Evolutionary conservation across 371 early-diverging fungal genomes (phyloP), one percentile per base, ranked within the genome.

Genomic region (Actinomortierella ambigua): DNA sequence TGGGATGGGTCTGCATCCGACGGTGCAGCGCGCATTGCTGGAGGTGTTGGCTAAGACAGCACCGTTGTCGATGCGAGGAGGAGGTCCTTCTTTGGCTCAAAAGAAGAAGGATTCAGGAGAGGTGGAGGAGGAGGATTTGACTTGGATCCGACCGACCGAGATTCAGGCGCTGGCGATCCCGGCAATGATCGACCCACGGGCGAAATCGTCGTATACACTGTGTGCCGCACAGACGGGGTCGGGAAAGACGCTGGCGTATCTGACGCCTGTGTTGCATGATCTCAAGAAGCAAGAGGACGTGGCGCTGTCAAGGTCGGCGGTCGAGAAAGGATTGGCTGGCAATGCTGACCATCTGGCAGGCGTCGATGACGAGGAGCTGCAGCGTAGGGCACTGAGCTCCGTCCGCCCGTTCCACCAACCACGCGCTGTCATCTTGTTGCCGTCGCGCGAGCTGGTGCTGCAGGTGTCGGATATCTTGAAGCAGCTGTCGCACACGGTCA

Each of bases 161-260:
- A 95, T 98, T 50, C 98, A 99, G 75, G 89, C 95, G 1, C 79
- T 95, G 53, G 88, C 92, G 7, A 94, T 98, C 47, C 95, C 96
- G 7, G 77, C 86, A 53, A 57, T 93, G 24, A 75, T 94, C 17
- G 77, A 84, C 51, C 68, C 69, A 11, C 77, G 80, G 18, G 65
- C 69, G 42, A 82, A 83, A 27, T 77, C 78, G 2, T 66, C 73
- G 1, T 81, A 88, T 59, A 78, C 90, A 2, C 77, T 99, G 20
- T 85, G 91, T 49, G 98, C 98, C 4, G 95, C 99, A 1, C 94
- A 95, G 64, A 99, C 99, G 0, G 99, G 99, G 18, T 93, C 95
- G 1, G 99, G 99, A n/a, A 99, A 99, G 80, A 99, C 99, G 0
- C 82, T 98, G 22, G 93, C 99, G 2, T 99, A 96, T 69, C 82